Evolutionary conservation across 2,329 filamentous ascomycete species (phyloP).

Genomic region (Lecanicillium sp.): DNA sequence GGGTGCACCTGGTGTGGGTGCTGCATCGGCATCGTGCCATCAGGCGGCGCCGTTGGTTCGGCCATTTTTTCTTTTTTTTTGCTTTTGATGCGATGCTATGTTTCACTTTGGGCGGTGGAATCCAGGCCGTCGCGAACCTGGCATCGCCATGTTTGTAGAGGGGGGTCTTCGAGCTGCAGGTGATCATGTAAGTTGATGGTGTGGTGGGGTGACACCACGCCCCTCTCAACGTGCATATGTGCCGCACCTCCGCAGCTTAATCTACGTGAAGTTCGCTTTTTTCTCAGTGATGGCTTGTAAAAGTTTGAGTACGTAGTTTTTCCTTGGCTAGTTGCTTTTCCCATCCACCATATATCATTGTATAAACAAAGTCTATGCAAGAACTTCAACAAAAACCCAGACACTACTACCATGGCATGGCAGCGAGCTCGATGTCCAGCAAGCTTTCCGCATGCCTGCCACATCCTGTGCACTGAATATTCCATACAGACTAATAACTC

Average conservation of each 20-base stretch:
- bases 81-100: neutral
- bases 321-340: no score
- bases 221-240: slow-evolving; percentile 2
- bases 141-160: neutral
- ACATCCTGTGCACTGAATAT: neutral
- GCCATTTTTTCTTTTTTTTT: slow-evolving; percentile 1
- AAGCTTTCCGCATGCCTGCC: neutral
- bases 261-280: no score
- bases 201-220: slow-evolving; percentile 7
- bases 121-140: neutral
- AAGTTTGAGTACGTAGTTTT: no score
- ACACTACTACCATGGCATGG: slow-evolving; percentile 1
- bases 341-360: no score
- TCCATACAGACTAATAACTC: neutral
- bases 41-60: neutral
- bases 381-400: neutral
- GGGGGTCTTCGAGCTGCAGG: slow-evolving; percentile 7
- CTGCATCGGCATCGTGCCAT: neutral
- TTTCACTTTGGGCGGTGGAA: neutral
- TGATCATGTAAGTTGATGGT: slow-evolving; percentile 6
- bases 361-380: no score
- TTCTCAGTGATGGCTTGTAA: no score
- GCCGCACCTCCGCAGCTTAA: neutral
- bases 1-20: neutral
- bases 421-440: neutral